Evolutionary conservation across 2,329 filamentous ascomycete species (phyloP).

Genomic region (Magnaporthiopsis rhizophila): DNA sequence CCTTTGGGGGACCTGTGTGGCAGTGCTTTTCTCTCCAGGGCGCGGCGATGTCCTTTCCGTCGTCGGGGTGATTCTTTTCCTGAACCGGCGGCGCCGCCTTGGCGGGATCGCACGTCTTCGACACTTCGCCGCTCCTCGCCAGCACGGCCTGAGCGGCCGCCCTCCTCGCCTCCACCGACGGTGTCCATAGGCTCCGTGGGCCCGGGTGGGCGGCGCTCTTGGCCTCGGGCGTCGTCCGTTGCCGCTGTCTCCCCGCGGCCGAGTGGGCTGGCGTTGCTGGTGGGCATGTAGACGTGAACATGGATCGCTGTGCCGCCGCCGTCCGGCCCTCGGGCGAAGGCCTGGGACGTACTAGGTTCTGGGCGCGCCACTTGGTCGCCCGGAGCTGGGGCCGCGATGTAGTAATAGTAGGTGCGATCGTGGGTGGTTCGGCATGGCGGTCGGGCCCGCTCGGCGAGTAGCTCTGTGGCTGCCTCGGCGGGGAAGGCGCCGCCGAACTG

Average conservation of each 20-base stretch:
- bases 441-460: constrained; percentile 19
- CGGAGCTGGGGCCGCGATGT: constrained; percentile 12
- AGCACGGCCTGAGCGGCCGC: neutral
- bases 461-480: constrained; percentile 17
- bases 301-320: constrained; percentile 16
- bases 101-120: neutral
- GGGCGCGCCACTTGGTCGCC: constrained; percentile 10
- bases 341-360: constrained; percentile 9
- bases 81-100: neutral
- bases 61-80: neutral
- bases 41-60: constrained; percentile 17
- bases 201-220: no score
- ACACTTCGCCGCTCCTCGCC: neutral
- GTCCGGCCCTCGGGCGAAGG: neutral
- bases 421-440: constrained; percentile 16
- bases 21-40: constrained; percentile 14
- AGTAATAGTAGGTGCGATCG: constrained; percentile 13
- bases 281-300: constrained; percentile 23
- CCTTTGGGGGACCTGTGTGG: neutral
- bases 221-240: neutral
- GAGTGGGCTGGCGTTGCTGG: neutral
- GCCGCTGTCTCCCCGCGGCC: constrained; percentile 2
- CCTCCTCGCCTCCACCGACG: neutral
- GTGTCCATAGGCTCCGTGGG: neutral
- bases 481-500: constrained; percentile 17